These are phyloP conservation scores for Verticillium zaregamsianum DNA, from an alignment of 2,329 filamentous ascomycete genomes.

Conservation along the genomic window DNA sequence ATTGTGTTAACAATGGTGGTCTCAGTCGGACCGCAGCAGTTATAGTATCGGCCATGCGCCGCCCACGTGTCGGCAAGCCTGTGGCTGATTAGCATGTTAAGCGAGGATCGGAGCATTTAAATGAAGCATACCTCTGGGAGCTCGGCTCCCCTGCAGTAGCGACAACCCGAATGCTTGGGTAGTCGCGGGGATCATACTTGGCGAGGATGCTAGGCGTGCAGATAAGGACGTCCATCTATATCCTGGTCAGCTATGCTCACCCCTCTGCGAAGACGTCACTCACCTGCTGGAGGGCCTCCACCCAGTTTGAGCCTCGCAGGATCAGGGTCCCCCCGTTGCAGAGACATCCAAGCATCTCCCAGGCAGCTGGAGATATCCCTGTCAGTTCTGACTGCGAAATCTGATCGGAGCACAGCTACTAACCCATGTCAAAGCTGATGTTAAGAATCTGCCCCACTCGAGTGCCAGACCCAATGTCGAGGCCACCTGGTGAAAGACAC, in stretches of 20 bases:
- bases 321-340: constrained; percentile 55
- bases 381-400: not conserved
- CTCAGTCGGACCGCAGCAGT: constrained; percentile 57
- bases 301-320: constrained; percentile 46
- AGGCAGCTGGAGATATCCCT: constrained; percentile 38
- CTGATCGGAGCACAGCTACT: constrained; percentile 14
- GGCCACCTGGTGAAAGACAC: constrained; percentile 42
- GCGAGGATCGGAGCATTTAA: not conserved
- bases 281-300: constrained; percentile 39
- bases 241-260: not conserved
- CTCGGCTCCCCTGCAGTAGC: constrained; percentile 54
- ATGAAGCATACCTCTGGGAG: constrained; percentile 30
- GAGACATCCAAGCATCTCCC: constrained; percentile 52
- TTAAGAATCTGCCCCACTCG: constrained; percentile 52
- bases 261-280: constrained; percentile 5
- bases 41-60: constrained; percentile 41
- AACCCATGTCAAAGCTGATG: constrained; percentile 58
- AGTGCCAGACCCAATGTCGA: constrained; percentile 44
- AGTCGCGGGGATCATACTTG: constrained; percentile 41
- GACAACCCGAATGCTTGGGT: constrained; percentile 46
- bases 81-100: not conserved
- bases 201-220: constrained; percentile 51
- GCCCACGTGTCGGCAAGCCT: constrained; percentile 52
- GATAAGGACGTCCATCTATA: constrained; percentile 48
- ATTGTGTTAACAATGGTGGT: constrained; percentile 56